phyloP scores from a whole-genome alignment of 140 eudicot species.

The Oenanthe javanica region DNA sequence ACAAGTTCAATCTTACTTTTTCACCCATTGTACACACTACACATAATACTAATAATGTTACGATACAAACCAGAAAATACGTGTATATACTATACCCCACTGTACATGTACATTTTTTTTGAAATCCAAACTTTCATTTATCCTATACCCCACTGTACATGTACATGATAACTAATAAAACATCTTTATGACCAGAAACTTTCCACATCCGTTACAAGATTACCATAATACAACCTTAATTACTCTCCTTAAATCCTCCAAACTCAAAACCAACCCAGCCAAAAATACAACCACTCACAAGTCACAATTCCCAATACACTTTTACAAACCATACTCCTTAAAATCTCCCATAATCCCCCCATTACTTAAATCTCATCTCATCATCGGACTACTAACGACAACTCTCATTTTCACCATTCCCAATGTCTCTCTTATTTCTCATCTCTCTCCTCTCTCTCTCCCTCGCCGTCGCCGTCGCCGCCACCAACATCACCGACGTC shows the following conservation, averaged over 20 bases:
- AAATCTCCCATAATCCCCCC: not conserved
- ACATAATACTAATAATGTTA: no score
- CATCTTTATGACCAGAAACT: not conserved
- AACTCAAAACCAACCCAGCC: not conserved
- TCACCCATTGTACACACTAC: no score
- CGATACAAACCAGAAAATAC: no score
- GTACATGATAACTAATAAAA: no score
- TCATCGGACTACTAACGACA: no score
- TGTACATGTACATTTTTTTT: no score
- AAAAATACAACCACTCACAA: no score
- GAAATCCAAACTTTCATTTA: no score
- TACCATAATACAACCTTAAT: not conserved
- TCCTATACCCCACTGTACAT: no score
- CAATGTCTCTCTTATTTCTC: conserved; percentile 12
- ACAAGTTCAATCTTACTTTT: no score
- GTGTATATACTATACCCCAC: no score
- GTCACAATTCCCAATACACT: not conserved
- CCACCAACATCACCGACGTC: conserved; percentile 64
- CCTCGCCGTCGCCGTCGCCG: conserved; percentile 20
- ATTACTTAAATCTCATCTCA: not conserved
- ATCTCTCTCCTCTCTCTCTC: conserved; percentile 23
- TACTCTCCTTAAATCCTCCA: not conserved
- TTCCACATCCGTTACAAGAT: not conserved
- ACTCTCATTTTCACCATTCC: not conserved
- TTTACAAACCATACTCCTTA: not conserved